These are phyloP conservation scores for Gentiana straminea DNA, from an alignment of 257 asterid species.

Conservation along the genomic window DNA sequence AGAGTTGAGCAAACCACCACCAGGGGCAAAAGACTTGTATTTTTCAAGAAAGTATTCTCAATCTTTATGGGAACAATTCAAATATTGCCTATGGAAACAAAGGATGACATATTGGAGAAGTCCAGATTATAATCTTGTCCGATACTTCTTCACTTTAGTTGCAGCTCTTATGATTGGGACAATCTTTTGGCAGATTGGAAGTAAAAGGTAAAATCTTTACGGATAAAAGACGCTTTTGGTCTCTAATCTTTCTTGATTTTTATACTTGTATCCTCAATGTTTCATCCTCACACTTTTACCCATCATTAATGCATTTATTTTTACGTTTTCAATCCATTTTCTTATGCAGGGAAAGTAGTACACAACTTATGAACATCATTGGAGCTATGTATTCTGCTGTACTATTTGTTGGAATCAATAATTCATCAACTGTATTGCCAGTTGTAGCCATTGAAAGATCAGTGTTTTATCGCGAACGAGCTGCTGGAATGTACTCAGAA, in stretches of 20 bases:
- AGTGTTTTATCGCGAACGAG: constrained; percentile 59
- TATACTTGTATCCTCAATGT: background rate
- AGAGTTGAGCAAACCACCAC: constrained; percentile 50
- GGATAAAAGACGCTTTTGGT: too few species aligned
- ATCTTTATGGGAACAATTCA: constrained; percentile 45
- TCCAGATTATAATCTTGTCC: constrained; percentile 78
- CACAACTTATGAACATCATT: constrained; percentile 51
- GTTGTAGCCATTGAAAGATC: constrained; percentile 66
- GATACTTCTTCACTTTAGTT: constrained; percentile 56
- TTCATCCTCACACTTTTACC: background rate
- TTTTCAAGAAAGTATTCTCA: constrained; percentile 59
- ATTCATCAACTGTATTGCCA: constrained; percentile 70
- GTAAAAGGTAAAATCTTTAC: constrained; percentile 25
- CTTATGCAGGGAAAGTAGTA: constrained; percentile 31
- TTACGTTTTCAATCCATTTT: background rate
- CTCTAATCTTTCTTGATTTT: background rate
- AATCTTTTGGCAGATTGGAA: constrained; percentile 63
- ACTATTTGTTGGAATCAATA: constrained; percentile 57
- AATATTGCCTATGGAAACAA: constrained; percentile 66
- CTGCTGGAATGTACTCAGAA: constrained; percentile 84
- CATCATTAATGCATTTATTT: background rate
- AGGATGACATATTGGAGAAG: constrained; percentile 92
- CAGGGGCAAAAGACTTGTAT: constrained; percentile 49
- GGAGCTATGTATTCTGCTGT: constrained; percentile 78
- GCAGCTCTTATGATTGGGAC: constrained; percentile 76